Conservation (phyloP, 2,329 filamentous ascomycete genomes). For the Aphanocladium album region DNA sequence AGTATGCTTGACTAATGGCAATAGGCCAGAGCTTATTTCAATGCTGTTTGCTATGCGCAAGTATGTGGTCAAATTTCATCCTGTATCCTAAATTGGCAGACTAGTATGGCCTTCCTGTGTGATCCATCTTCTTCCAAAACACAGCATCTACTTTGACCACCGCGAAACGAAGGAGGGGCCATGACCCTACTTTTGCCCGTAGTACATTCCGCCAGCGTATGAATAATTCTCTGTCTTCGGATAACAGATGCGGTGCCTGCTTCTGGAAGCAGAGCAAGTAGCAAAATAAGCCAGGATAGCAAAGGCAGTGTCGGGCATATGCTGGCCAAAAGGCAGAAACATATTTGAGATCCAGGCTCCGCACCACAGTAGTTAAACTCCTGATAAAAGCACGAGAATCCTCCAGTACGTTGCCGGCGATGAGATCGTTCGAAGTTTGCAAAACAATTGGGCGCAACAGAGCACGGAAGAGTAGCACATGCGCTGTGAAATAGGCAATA, state of each 20-base stretch:
- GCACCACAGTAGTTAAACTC: slow-evolving; percentile 15
- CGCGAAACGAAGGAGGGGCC: slow-evolving; percentile 19
- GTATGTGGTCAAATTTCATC: too few relatives aligned
- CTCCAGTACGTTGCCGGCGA: slow-evolving; percentile 11
- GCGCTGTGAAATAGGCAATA: slow-evolving; percentile 16
- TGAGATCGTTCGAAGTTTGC: not conserved
- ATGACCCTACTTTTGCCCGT: slow-evolving; percentile 18
- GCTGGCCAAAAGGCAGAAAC: slow-evolving; percentile 19
- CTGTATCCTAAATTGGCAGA: too few relatives aligned
- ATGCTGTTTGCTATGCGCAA: too few relatives aligned
- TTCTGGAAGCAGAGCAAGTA: slow-evolving; percentile 17
- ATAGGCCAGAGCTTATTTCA: too few relatives aligned
- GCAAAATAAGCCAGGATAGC: slow-evolving; percentile 18
- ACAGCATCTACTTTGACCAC: slow-evolving; percentile 21
- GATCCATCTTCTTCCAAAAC: slow-evolving; percentile 18
- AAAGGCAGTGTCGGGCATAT: slow-evolving; percentile 18
- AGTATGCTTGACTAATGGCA: too few relatives aligned
- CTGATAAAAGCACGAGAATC: slow-evolving; percentile 17
- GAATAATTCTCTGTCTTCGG: slow-evolving; percentile 15
- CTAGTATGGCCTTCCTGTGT: not conserved
- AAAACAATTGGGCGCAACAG: slow-evolving; percentile 16
- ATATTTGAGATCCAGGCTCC: slow-evolving; percentile 15
- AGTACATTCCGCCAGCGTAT: slow-evolving; percentile 17
- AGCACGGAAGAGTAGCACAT: slow-evolving; percentile 14
- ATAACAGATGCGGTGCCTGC: slow-evolving; percentile 7